Evolutionary conservation across 2,329 filamentous ascomycete genomes (phyloP), one percentile per base, ranked within the genome.

Genomic region (Hortaea werneckii): DNA sequence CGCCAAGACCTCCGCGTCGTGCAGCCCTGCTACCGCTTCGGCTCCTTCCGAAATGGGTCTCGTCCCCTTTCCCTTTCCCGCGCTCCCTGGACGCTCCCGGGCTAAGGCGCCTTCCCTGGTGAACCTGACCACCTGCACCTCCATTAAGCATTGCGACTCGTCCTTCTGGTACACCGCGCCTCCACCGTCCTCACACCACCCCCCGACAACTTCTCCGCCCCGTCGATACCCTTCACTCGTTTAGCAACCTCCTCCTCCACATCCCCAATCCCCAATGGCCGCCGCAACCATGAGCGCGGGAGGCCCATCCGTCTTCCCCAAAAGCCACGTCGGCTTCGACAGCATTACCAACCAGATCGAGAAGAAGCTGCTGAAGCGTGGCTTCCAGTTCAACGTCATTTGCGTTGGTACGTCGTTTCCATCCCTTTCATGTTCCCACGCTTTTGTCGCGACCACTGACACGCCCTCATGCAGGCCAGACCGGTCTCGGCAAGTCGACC

Each of bases 351-450:
- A 84, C 59, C 92, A 98, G 78, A 98, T 98, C 63, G 92, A 98
- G 83, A 85, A 87, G 76, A 98, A 98, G 84, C 84, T 96, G 67
- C 72, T 98, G 75, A 98, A 98, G 80, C 88, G 92, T 73, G 92
- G 92, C 62, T 98, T 98, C 73, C 92, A 98, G 73, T 98, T 98
- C 82, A 98, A 98, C 70, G 85, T 96, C 66, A 96, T 96, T 71
- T 95, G 89, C 69, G 92, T 96, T 69, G 92, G 92, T 96, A 78
- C 69, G 90, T 83, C 29, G 28, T n/a, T 5, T 7, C 30, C 38
- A 37, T 41, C 12, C 9, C 6, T 13, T 13, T 8, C 37, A 13
- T 20, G 29, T 26, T 26, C 20, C 20, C 20, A 20, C 20, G 20
- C 20, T 20, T 20, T 20, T 20, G 20, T 20, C 20, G 20, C 20